A percentile compares a stretch with the other conserved stretches of the same genome.
Evolutionary conservation across 768 basidiomycete species (phyloP).

Genomic region (Boletus tomentosulus): DNA sequence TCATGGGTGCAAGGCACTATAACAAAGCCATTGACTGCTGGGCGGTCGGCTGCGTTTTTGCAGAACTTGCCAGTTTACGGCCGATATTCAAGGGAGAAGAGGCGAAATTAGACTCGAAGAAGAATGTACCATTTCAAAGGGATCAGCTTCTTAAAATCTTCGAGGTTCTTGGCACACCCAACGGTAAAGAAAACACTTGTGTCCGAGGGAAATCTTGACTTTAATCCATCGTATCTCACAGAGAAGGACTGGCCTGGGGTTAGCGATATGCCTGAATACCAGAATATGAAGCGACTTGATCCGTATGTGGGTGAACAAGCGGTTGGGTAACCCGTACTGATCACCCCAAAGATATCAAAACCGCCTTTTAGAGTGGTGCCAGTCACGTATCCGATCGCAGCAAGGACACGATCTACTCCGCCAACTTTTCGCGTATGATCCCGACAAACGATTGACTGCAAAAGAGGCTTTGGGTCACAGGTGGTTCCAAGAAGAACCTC

Average conservation of each 20-base stretch:
- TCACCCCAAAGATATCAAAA: constrained; percentile 46
- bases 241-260: constrained; percentile 88
- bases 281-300: constrained; percentile 76
- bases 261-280: constrained; percentile 83
- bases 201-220: not conserved
- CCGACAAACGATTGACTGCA: constrained; percentile 80
- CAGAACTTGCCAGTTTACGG: constrained; percentile 86
- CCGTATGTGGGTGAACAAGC: constrained; percentile 39
- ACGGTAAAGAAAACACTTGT: constrained; percentile 43
- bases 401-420: constrained; percentile 81
- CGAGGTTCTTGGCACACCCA: constrained; percentile 87
- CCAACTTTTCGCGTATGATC: constrained; percentile 86
- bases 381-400: constrained; percentile 51
- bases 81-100: constrained; percentile 99
- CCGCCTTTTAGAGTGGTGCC: constrained; percentile 74
- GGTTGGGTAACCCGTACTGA: not conserved
- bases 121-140: constrained; percentile 94
- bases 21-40: constrained; percentile 95
- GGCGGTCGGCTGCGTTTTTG: constrained; percentile 98
- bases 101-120: constrained; percentile 94
- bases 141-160: constrained; percentile 97
- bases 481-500: constrained; percentile 92
- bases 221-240: constrained; percentile 28
- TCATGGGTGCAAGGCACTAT: constrained; percentile 96
- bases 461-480: constrained; percentile 75